Base-by-base conservation (phyloP, 345 rosid species). In the Streptanthus diversifolius region DNA sequence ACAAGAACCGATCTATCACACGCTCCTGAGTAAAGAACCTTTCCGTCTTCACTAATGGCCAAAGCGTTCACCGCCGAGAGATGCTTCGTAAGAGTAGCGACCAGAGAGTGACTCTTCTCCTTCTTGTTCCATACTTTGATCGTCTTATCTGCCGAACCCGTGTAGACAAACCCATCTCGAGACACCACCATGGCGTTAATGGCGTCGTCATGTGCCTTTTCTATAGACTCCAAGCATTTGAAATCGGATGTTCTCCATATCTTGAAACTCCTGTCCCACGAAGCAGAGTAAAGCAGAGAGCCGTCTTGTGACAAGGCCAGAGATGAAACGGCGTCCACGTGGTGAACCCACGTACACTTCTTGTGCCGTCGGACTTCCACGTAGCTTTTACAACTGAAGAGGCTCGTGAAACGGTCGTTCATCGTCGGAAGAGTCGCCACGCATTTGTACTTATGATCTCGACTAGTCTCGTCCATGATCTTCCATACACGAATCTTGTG, bases 211-310 rank as follows among this genome's bases (percentile, higher is more conserved):
- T 89, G 96, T 0, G 96, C 93, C 14, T 79, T 72, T 8, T 58
- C 71, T 0, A 85, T 82, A 0, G 96, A 91, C 54, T 89, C 91
- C 30, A 89, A 39, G 67, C 97, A 89, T 75, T 72, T 78, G 76
- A 81, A 85, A 41, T 87, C 82, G 12, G 84, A 72, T 0, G 85
- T 79, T 66, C 88, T 75, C 97, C 97, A 91, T 11, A 86, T 79
- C 72, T 91, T 89, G 75, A 89, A 79, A 13, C 89, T 79, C 61
- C 90, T 36, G 70, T 89, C 97, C 97, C 97, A 91, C 2, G 93
- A 91, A 47, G 80, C 88, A 22, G 97, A 89, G 77, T 76, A 91
- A n/a, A 91, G 80, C 49, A 86, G 66, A 30, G 87, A 71, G 12
- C 73, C 76, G 30, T 72, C 74, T 17, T 8, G 14, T 6, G 80